Evolutionary conservation across 345 rosid species (phyloP), one percentile per base, ranked within the genome.

Genomic region (Excoecaria agallocha): DNA sequence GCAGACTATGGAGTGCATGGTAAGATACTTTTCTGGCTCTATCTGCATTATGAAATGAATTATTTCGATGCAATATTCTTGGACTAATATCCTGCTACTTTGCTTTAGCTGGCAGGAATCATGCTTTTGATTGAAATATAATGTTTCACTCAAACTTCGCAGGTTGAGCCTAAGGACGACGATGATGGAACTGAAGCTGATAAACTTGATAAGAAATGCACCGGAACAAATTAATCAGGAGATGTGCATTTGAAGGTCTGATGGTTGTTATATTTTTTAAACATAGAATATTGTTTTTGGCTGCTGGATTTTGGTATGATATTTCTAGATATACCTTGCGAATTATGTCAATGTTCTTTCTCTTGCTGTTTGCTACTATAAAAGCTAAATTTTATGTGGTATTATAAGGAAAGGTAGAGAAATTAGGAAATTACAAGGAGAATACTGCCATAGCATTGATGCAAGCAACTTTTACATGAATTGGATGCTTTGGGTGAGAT

Each of bases 101-200:
- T 30, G 30, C 30, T 30, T 30, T 30, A 30, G 30, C 30, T 30
- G 30, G 30, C 30, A 30, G 30, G 30, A 30, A 30, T 30, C 30
- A 30, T 30, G 30, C 30, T 30, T 30, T 30, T 30, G 30, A 30
- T 30, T 52, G 56, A 52, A 5, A 52, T 52, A 52, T 52, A 67
- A 43, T 72, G 41, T 45, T n/a, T 37, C 66, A 66, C 8, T 62
- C 12, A 41, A 61, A 67, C 17, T 16, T 5, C 74, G 73, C 74
- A 58, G 79, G 75, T 37, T 73, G 70, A 68, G 64, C 67, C 22
- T 68, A 71, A 64, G 52, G 71, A 61, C 43, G 72, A 45, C 30
- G 30, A 30, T 30, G 30, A 56, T 19, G 43, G 50, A 58, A 35
- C 71, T 70, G 76, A 81, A 57, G 79, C 45, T 38, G 38, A 25